A percentile compares a stretch with the other conserved stretches of the same genome.
Evolutionary conservation across 768 basidiomycete genomes (phyloP).

Genomic region (Crucibulum laeve): DNA sequence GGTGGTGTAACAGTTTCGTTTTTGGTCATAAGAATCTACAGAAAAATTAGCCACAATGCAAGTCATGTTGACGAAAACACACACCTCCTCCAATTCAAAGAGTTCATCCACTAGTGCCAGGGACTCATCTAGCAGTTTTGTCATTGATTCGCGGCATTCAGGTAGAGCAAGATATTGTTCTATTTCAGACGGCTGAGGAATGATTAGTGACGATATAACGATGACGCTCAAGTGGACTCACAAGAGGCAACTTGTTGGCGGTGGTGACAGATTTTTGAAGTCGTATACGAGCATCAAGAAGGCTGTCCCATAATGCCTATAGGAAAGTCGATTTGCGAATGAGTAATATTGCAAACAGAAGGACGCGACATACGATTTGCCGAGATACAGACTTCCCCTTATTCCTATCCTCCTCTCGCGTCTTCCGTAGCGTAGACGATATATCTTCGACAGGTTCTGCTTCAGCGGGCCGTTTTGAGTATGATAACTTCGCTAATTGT

Average conservation of each 20-base stretch:
- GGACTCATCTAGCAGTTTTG: constrained; percentile 58
- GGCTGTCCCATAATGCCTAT: constrained; percentile 79
- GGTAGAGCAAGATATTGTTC: constrained; percentile 30
- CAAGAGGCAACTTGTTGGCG: constrained; percentile 63
- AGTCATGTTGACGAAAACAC: constrained; percentile 1
- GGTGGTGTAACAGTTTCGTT: constrained; percentile 47
- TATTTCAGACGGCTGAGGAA: constrained; percentile 27
- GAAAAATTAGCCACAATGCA: neutral
- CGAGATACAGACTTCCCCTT: constrained; percentile 83
- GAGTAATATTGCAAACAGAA: neutral
- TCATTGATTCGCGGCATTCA: constrained; percentile 40
- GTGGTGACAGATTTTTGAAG: constrained; percentile 76
- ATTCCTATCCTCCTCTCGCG: constrained; percentile 62
- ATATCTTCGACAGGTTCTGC: constrained; percentile 33
- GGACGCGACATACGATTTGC: constrained; percentile 63
- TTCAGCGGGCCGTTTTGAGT: constrained; percentile 1
- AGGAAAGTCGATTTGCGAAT: neutral
- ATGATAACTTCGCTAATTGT: neutral
- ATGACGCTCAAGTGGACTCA: constrained; percentile 26
- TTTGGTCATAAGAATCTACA: constrained; percentile 38
- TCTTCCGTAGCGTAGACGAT: constrained; percentile 48
- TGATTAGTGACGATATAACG: constrained; percentile 6
- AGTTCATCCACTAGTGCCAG: constrained; percentile 61
- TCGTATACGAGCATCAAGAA: constrained; percentile 89
- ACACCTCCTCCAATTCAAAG: constrained; percentile 64